phyloP scores from a whole-genome alignment of 306 rosid species.

The Heteromeles arbutifolia region DNA sequence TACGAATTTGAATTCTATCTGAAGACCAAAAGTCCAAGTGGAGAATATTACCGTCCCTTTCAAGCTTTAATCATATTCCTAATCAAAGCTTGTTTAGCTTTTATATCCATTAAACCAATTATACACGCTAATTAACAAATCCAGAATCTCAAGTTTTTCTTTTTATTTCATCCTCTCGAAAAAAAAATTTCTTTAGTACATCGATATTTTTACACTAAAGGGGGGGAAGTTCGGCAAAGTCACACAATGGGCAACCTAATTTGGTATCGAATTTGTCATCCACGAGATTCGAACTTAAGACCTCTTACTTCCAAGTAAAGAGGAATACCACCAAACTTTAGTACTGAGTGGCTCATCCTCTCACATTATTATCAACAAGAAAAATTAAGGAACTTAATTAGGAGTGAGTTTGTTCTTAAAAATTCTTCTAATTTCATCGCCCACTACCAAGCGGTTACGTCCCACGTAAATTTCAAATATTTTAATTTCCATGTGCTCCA shows the following conservation, averaged over 20 bases:
- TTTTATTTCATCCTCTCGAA: conserved; percentile 11
- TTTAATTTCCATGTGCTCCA: too few relatives aligned
- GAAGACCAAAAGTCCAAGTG: neutral
- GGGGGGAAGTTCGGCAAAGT: too few relatives aligned
- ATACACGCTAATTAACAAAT: neutral
- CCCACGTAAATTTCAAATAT: too few relatives aligned
- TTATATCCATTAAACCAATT: conserved; percentile 20
- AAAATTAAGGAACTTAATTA: neutral
- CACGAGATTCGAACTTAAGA: too few relatives aligned
- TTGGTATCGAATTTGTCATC: too few relatives aligned
- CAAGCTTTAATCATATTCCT: conserved; percentile 4
- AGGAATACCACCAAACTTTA: too few relatives aligned
- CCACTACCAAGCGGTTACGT: too few relatives aligned
- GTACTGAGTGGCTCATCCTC: too few relatives aligned
- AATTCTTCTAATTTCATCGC: neutral
- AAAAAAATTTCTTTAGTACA: too few relatives aligned
- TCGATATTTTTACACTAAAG: too few relatives aligned
- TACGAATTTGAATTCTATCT: neutral
- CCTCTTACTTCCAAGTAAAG: too few relatives aligned
- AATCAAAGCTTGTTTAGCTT: conserved; percentile 22
- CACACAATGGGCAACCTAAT: too few relatives aligned
- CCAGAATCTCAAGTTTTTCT: neutral
- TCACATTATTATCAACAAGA: neutral
- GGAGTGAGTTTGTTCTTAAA: neutral
- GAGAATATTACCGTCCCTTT: neutral